Evolutionary conservation across 2,329 filamentous ascomycete genomes (phyloP), one percentile per base, ranked within the genome.

Genomic region (Fonsecaea multimorphosa): DNA sequence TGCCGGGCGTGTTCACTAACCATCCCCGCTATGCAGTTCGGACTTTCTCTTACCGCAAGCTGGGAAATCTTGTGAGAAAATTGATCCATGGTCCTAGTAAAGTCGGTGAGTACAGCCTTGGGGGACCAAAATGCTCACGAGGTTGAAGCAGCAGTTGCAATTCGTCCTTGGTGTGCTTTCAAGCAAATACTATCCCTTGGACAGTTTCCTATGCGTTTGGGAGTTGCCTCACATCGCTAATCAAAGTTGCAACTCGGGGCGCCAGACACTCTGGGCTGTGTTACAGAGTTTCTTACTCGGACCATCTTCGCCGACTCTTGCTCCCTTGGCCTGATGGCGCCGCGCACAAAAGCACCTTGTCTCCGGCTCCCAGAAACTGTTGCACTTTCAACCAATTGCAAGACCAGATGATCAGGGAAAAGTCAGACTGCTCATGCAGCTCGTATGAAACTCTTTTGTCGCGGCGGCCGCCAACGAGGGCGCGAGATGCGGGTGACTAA

Each of bases 61-160:
- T 32, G n/a, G 16, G 27, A 19, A 32, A 22, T 27, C 32, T 32
- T 32, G 22, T 8, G 16, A 3, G 29, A 32, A 4, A 9, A 27
- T 4, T 11, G 52, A 54, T 54, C n/a, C 27, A 34, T 12, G 16
- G 16, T 8, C 31, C 27, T 31, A 6, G 56, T n/a, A 58, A 49
- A 56, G 38, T 63, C 54, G 61, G 61, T 63, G 61, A 63, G 61
- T 31, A 22, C 31, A 57, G 29, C 46, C 36, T 49, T 38, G 52
- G 29, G 14, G 36, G 29, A 31, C 24, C 27, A 22, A 27, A n/a
- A 32, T n/a, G 22, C 19, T 36, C 61, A 63, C 61, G 61, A 52
- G 57, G 29, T 34, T 63, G 52, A 53, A 11, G 32, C 44, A 29
- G 61, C 12, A 57, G 31, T 51, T 57, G 9, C 22, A 29, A 63